These are phyloP conservation scores for Trichoderma gamsii DNA, from an alignment of 495 filamentous ascomycete species.

Conservation along the genomic window DNA sequence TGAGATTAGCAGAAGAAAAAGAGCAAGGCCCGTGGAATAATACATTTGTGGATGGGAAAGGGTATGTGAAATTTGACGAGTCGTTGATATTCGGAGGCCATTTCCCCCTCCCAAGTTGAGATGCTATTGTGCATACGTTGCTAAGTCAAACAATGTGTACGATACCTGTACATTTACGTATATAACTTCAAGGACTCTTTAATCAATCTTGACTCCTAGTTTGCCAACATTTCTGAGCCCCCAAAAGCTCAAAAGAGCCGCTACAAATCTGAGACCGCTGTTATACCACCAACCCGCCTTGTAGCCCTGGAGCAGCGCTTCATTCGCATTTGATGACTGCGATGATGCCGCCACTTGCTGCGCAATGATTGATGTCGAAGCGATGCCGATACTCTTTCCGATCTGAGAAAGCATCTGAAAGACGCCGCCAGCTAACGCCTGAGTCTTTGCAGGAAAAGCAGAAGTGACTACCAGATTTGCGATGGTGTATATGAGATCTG, in stretches of 20 bases:
- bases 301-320: constrained; percentile 51
- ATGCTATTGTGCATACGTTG: neutral
- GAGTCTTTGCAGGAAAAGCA: constrained; percentile 49
- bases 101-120: neutral
- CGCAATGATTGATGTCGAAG: constrained; percentile 53
- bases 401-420: constrained; percentile 58
- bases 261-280: neutral
- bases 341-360: constrained; percentile 39
- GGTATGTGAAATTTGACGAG: neutral
- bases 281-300: constrained; percentile 50
- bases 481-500: constrained; percentile 28
- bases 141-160: neutral
- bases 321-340: constrained; percentile 24
- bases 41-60: neutral
- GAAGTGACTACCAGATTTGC: constrained; percentile 56
- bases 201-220: neutral
- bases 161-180: neutral
- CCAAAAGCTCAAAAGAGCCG: neutral
- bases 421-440: constrained; percentile 56
- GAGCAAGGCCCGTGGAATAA: neutral
- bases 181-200: neutral
- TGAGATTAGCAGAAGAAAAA: neutral
- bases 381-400: constrained; percentile 53
- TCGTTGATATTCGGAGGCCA: neutral
- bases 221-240: neutral